Conservation (phyloP, 805 yeast species). For the Wickerhamomyces chaumierensis region DNA sequence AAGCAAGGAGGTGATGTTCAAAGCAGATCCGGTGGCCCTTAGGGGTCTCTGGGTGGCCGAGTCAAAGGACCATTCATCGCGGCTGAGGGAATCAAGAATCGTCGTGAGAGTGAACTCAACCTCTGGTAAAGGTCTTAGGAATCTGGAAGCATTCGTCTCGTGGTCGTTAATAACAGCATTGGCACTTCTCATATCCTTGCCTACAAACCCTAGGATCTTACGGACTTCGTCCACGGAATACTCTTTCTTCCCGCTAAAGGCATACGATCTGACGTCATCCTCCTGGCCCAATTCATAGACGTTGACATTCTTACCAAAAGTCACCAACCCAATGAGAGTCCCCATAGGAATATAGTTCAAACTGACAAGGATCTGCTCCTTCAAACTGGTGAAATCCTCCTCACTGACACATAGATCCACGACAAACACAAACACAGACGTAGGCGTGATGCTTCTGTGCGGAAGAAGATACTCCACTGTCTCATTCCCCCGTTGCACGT, state of each 20-base stretch:
- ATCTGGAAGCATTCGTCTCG: conserved; percentile 23
- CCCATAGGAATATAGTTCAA: conserved; percentile 80
- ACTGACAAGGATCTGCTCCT: conserved; percentile 67
- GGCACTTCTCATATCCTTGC: conserved; percentile 27
- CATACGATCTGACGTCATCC: conserved; percentile 14
- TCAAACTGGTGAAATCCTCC: conserved; percentile 75
- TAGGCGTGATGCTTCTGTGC: conserved; percentile 75
- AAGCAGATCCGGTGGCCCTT: conserved; percentile 89
- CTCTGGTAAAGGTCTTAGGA: conserved; percentile 61
- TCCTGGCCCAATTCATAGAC: background rate
- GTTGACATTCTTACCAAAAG: conserved; percentile 40
- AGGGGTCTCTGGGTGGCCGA: conserved; percentile 67
- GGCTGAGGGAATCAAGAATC: conserved; percentile 64
- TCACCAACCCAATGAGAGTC: conserved; percentile 76
- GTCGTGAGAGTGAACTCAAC: conserved; percentile 79
- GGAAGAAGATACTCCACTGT: conserved; percentile 62
- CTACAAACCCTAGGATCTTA: conserved; percentile 52
- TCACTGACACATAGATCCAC: conserved; percentile 85
- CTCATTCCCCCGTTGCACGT: background rate
- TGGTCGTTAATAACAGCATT: too few species aligned
- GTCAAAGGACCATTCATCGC: conserved; percentile 84
- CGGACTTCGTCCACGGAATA: conserved; percentile 36
- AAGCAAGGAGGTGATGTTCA: conserved; percentile 71
- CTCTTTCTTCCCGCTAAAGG: conserved; percentile 46
- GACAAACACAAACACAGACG: conserved; percentile 75